These are phyloP conservation scores for Fusarium agapanthi DNA, from an alignment of 2,329 filamentous ascomycete genomes.

Conservation along the genomic window DNA sequence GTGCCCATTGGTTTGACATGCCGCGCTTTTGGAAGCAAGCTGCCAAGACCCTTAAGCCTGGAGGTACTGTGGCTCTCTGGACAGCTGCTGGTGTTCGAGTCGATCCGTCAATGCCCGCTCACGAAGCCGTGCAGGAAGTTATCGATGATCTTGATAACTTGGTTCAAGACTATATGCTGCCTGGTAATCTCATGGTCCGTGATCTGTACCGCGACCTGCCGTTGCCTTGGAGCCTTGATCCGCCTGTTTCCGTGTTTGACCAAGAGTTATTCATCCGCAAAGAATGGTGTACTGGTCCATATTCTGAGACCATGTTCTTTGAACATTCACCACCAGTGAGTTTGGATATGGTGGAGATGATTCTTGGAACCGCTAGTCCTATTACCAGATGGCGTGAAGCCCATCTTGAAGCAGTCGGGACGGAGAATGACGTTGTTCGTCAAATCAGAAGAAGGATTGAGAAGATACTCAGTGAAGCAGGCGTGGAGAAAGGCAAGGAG, in stretches of 20 bases:
- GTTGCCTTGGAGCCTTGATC: background rate
- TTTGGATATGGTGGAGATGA: background rate
- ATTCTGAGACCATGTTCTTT: background rate
- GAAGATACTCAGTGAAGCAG: background rate
- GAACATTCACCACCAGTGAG: background rate
- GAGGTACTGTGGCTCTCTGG: background rate
- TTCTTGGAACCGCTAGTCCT: background rate
- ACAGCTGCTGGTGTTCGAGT: background rate
- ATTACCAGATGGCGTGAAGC: background rate
- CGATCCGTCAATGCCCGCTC: background rate
- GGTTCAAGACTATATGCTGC: background rate
- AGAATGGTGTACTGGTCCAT: background rate
- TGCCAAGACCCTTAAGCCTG: background rate
- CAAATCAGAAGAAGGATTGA: background rate
- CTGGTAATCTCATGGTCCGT: background rate
- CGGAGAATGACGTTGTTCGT: background rate
- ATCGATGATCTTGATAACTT: background rate
- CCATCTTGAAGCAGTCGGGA: background rate
- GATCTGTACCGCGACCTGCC: background rate
- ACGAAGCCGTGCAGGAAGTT: background rate
- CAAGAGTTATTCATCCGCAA: background rate
- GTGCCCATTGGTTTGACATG: conserved; percentile 4
- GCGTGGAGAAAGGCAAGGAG: background rate
- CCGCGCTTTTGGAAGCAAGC: background rate
- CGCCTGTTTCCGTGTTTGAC: background rate